Base-by-base conservation (phyloP, 2,329 filamentous ascomycete genomes). In the Venturia asperata region DNA sequence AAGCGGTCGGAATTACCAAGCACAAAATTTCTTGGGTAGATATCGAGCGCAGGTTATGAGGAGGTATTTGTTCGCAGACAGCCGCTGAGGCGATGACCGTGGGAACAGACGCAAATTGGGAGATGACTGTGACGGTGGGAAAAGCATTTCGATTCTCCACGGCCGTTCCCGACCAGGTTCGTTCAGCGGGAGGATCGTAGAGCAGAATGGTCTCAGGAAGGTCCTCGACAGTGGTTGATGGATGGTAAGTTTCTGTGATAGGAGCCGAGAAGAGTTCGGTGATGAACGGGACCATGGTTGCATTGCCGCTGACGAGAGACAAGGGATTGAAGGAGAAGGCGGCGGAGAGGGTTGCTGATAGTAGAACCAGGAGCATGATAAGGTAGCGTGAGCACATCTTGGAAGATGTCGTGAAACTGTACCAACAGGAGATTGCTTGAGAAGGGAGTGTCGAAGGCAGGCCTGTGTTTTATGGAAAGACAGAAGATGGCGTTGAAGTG, bases 291-390 rank as follows among this genome's bases (percentile, higher is more conserved):
- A 21, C 15, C 30, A 24, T 34, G 17, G 30, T 2, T 4, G 52
- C 27, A 1, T 15, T 15, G 7, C 47, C 21, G n/a, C 27, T 21
- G 3, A 37, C 30, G 17, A 58, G 52, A 58, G 52, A 58, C 17
- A 21, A n/a, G 27, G 30, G 52, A 7, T 34, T 19, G 52, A 58
- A 58, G 15, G 52, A 58, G 30, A 58, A 37, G 30, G 52, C 24
- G 52, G 27, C 27, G 52, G 52, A 58, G 27, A 37, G 15, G 1
- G 19, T 13, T 58, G 52, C 52, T 37, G 27, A n/a, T 10, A 58
- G 52, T 17, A 58, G 30, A 58, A 58, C 27, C 30, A 58, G 52
- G 21, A 58, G 30, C 52, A 58, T 58, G 52, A 24, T 19, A 27
- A 37, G 30, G 52, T 58, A 11, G 17, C 17, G 15, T 15, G 9